Conservation (phyloP, 495 filamentous ascomycete genomes). For the Penicillium pulvis region DNA sequence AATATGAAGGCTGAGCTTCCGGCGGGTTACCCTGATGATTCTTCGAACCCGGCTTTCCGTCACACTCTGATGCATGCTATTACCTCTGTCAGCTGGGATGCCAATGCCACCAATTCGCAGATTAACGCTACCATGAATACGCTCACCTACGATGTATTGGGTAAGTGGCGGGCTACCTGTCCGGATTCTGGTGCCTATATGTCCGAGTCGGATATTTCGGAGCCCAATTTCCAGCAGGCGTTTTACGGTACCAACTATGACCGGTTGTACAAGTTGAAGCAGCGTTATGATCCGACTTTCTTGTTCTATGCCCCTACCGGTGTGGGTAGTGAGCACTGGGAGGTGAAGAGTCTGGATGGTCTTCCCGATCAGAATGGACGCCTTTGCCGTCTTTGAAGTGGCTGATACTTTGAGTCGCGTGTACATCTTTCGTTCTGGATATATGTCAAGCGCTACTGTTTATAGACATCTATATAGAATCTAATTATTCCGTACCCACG, state of each 20-base stretch:
- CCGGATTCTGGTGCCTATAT: conserved; percentile 40
- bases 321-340: conserved; percentile 58
- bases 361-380: conserved; percentile 40
- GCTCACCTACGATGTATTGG: conserved; percentile 45
- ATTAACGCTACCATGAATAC: conserved; percentile 24
- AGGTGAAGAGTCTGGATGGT: conserved; percentile 30
- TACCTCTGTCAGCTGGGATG: conserved; percentile 35
- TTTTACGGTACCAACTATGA: conserved; percentile 63
- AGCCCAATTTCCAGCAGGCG: conserved; percentile 62
- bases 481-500: too few species aligned
- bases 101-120: conserved; percentile 19
- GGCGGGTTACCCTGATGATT: conserved; percentile 31
- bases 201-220: conserved; percentile 54
- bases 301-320: conserved; percentile 58
- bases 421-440: background rate
- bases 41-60: conserved; percentile 59
- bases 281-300: conserved; percentile 53
- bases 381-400: conserved; percentile 29
- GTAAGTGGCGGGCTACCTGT: conserved; percentile 51
- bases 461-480: background rate
- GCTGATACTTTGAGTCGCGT: background rate
- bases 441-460: background rate
- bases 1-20: conserved; percentile 47
- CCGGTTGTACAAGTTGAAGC: conserved; percentile 52
- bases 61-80: conserved; percentile 55